These are phyloP conservation scores for Quercus gilva DNA, from an alignment of 306 rosid genomes.

Conservation along the genomic window DNA sequence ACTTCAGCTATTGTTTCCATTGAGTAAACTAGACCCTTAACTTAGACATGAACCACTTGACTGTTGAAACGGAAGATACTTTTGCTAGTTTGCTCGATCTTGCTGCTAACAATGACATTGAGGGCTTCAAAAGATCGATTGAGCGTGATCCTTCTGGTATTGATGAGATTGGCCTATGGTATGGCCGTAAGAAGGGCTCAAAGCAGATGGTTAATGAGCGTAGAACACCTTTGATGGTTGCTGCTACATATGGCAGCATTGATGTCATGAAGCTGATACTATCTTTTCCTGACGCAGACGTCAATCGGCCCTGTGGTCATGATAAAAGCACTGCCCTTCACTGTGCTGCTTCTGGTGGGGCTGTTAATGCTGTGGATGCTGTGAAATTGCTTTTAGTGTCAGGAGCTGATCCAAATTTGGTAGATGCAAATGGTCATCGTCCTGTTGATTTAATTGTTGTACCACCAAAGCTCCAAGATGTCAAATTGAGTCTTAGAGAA, in stretches of 20 bases:
- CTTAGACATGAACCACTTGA: slow-evolving; percentile 66
- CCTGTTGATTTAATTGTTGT: slow-evolving; percentile 66
- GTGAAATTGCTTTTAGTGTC: slow-evolving; percentile 76
- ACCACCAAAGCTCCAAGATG: slow-evolving; percentile 55
- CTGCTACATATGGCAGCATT: slow-evolving; percentile 86
- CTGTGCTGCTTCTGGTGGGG: slow-evolving; percentile 91
- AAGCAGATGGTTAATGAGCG: slow-evolving; percentile 83
- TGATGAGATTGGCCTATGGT: slow-evolving; percentile 87
- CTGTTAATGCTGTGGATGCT: slow-evolving; percentile 64
- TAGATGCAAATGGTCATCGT: slow-evolving; percentile 70
- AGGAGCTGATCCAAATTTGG: slow-evolving; percentile 72
- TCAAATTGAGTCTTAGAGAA: slow-evolving; percentile 52
- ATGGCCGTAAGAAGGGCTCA: slow-evolving; percentile 75
- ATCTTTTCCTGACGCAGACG: slow-evolving; percentile 55
- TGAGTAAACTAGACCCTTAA: slow-evolving; percentile 15
- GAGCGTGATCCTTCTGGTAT: slow-evolving; percentile 67
- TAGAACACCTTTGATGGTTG: slow-evolving; percentile 88
- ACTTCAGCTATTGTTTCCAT: slow-evolving; percentile 15
- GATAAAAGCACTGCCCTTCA: slow-evolving; percentile 94
- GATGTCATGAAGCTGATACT: slow-evolving; percentile 70
- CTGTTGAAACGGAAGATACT: slow-evolving; percentile 74
- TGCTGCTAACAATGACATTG: slow-evolving; percentile 75
- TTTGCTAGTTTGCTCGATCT: slow-evolving; percentile 82
- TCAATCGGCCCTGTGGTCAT: slow-evolving; percentile 58
- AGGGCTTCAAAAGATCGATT: slow-evolving; percentile 59